Evolutionary conservation across 179 eudicot genomes (phyloP), one percentile per base, ranked within the genome.

Genomic region (Pouteria campechiana): DNA sequence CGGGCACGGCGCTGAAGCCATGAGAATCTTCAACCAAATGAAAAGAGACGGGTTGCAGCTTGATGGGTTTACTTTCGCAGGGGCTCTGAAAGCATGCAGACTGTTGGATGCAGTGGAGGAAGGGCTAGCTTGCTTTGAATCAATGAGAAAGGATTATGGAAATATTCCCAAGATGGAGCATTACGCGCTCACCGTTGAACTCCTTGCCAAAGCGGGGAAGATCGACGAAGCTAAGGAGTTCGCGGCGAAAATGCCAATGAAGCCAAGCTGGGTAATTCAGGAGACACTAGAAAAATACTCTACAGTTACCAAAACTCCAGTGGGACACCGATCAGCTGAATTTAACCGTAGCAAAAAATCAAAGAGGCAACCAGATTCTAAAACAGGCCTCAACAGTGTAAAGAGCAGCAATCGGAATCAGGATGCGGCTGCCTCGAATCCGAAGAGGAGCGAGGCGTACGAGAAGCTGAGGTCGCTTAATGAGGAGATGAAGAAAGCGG

Each of bases 21-120:
- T 63, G 50, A 8, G 40, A 20, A 48, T 68, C 51, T 68, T 42
- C 54, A 65, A 73, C 34, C 44, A 64, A 31, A 73, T 73, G 74
- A 59, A 52, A 42, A 46, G 40, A 16, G 43, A 52, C 36, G 74
- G 72, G 5, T 43, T 69, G 32, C 50, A 52, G 32, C 72, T 67
- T 2, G 57, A 37, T 21, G 58, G 48, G 29, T 25, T 60, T 19
- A 73, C 79, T 35, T 68, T 72, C 57, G 50, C 68, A 13, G 46
- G 54, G 23, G 64, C 69, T 15, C 46, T 73, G 5, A 60, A 62
- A 1, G 69, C 79, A 25, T 73, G 79, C 43, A 74, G 72, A 33
- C 54, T 64, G 46, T 70, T 69, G 22, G 75, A 65, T 25, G 69
- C 68, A 15, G 34, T 69, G 11, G 71, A 68, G 18, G 69, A 64